These are phyloP conservation scores for Tricholoma matsutake DNA, from an alignment of 768 basidiomycete species.

Conservation along the genomic window DNA sequence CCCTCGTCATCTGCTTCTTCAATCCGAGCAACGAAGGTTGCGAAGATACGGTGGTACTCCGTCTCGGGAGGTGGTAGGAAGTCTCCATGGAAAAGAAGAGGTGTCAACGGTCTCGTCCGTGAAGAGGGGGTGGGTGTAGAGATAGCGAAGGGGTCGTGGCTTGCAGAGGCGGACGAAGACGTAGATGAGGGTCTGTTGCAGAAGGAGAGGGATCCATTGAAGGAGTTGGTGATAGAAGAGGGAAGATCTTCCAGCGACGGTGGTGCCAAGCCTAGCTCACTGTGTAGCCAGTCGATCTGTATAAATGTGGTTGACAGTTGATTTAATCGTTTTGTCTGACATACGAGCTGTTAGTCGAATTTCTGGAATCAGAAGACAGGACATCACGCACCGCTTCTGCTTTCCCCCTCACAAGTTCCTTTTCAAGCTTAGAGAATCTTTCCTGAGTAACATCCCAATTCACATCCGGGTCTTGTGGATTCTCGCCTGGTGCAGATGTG, in stretches of 20 bases:
- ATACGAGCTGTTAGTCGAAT: constrained; percentile 1
- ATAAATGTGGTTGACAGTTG: constrained; percentile 61
- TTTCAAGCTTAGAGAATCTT: constrained; percentile 75
- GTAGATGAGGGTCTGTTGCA: constrained; percentile 35
- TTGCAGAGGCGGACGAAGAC: constrained; percentile 26
- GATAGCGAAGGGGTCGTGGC: constrained; percentile 46
- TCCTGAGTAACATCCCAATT: constrained; percentile 77
- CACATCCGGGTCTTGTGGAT: constrained; percentile 31
- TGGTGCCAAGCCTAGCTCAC: constrained; percentile 73
- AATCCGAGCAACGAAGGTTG: constrained; percentile 57
- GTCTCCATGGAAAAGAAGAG: constrained; percentile 37
- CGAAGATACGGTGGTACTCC: constrained; percentile 58
- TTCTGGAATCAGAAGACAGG: neutral
- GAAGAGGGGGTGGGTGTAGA: constrained; percentile 51
- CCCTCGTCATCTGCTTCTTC: constrained; percentile 56
- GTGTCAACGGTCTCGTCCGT: constrained; percentile 33
- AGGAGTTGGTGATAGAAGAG: constrained; percentile 23
- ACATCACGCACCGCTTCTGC: constrained; percentile 69
- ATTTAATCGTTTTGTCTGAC: constrained; percentile 62
- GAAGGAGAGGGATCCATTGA: constrained; percentile 24
- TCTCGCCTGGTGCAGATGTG: constrained; percentile 39
- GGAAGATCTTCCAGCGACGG: constrained; percentile 50
- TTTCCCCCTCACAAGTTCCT: constrained; percentile 81
- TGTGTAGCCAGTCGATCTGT: constrained; percentile 80
- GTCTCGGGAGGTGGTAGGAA: constrained; percentile 29